Evolutionary conservation across 2,329 filamentous ascomycete species (phyloP).

Genomic region (Stagonosporopsis vannaccii): DNA sequence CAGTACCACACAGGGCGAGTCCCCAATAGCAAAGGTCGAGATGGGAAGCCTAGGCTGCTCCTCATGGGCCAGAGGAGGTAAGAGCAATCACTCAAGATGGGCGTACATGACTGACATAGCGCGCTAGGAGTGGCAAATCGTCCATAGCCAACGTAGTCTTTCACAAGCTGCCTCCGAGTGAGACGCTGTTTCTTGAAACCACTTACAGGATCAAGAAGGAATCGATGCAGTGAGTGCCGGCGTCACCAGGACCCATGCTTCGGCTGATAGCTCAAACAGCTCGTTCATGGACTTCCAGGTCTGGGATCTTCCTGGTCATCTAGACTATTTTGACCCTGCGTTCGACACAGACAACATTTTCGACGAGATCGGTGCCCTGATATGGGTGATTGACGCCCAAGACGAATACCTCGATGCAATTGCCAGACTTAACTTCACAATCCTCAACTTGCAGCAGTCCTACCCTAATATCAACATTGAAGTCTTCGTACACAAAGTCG

Average conservation of each 20-base stretch:
- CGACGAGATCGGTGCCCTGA: slow-evolving; percentile 88
- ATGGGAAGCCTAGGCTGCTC: slow-evolving; percentile 81
- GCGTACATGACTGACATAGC: slow-evolving; percentile 23
- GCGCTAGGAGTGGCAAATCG: slow-evolving; percentile 87
- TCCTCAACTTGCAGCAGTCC: slow-evolving; percentile 83
- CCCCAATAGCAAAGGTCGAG: slow-evolving; percentile 59
- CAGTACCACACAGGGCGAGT: slow-evolving; percentile 54
- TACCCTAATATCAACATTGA: slow-evolving; percentile 97
- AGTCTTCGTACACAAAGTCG: slow-evolving; percentile 98
- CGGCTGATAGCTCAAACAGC: slow-evolving; percentile 55
- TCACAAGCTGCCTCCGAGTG: slow-evolving; percentile 93
- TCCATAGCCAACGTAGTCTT: slow-evolving; percentile 99
- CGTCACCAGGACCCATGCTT: neutral
- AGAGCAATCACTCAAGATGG: neutral
- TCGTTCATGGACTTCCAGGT: slow-evolving; percentile 99
- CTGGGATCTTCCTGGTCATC: slow-evolving; percentile 95
- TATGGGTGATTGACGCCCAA: slow-evolving; percentile 98
- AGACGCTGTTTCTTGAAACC: slow-evolving; percentile 94
- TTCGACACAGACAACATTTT: slow-evolving; percentile 96
- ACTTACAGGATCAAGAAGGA: slow-evolving; percentile 95
- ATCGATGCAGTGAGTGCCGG: slow-evolving; percentile 78
- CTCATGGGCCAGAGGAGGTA: slow-evolving; percentile 96
- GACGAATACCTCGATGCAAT: slow-evolving; percentile 97
- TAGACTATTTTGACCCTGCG: slow-evolving; percentile 87
- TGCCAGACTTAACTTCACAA: slow-evolving; percentile 83